Evolutionary conservation across 176 grass and related monocot species (phyloP), one percentile per base, ranked within the genome.

Genomic region (Oryza australiensis): DNA sequence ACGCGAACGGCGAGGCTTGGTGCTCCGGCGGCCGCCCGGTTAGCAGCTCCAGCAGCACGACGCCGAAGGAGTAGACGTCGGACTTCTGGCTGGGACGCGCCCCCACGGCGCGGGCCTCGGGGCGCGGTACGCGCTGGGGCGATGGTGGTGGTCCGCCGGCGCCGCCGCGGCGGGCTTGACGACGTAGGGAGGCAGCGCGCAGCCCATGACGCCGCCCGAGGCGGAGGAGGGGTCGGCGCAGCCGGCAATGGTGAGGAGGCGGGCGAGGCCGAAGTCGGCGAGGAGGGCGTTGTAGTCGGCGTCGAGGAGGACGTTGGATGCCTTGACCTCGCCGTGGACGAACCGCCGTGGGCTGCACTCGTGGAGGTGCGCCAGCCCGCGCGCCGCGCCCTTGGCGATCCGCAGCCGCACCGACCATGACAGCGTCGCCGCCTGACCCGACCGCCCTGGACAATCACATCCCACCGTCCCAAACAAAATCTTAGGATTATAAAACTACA

Each of bases 271-370:
- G 59, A 94, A 94, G 57, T 94, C 92, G 43, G 95, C 84, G 48
- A 98, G 26, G 55, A 84, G 81, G 3, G 92, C 78, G 74, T 43
- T 85, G 83, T 87, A 77, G 29, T 93, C 92, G 24, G 81, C 84
- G 34, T 97, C 95, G n/a, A 97, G 90, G 38, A 97, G 92, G 77
- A 97, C 79, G 80, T 97, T 97, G 33, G 95, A 90, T 1, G 92
- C 86, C 80, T 88, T 91, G 28, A 98, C 82, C 84, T 85, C 89
- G 14, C 95, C 92, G 66, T 98, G 95, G 49, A 90, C 90, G 46
- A 91, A 91, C 78, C 91, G 88, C 27, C 92, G 90, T 3, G 92
- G 92, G 77, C 92, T 91, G 82, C 88, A 94, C 75, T 98, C 92
- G 72, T 98, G 95, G 51, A 98, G 81, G 88, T 94, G 82, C 9